A percentile compares a stretch with the other conserved stretches of the same genome.
Conservation (phyloP, 768 basidiomycete genomes). For the Pleurotus ostreatus region DNA sequence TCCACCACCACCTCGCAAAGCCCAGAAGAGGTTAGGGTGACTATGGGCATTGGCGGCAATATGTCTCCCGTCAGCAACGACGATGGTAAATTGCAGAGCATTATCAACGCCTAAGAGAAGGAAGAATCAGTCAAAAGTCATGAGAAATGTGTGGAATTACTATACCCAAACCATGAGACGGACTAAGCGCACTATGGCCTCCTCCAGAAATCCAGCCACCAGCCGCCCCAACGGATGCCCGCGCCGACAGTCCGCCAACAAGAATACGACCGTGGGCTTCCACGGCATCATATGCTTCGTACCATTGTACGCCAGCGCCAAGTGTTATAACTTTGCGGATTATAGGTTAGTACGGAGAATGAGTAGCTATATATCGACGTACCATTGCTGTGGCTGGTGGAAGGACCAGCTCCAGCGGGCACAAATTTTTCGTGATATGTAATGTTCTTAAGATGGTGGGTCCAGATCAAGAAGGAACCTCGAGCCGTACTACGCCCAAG, state of each 20-base stretch:
- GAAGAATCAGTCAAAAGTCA: not conserved
- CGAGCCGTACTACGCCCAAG: slow-evolving; percentile 33
- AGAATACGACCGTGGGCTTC: slow-evolving; percentile 34
- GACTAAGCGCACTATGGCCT: slow-evolving; percentile 37
- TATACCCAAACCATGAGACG: slow-evolving; percentile 39
- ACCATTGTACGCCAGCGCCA: slow-evolving; percentile 44
- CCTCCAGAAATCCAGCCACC: slow-evolving; percentile 48
- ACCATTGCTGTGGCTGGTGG: slow-evolving; percentile 13
- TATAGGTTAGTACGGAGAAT: not conserved
- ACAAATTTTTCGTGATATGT: slow-evolving; percentile 22
- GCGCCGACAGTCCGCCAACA: slow-evolving; percentile 37
- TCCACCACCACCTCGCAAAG: slow-evolving; percentile 48
- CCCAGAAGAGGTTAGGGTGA: slow-evolving; percentile 48
- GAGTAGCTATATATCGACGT: slow-evolving; percentile 5
- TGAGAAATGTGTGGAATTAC: not conserved
- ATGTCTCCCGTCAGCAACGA: slow-evolving; percentile 36
- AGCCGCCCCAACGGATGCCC: slow-evolving; percentile 40
- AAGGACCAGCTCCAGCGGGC: slow-evolving; percentile 27
- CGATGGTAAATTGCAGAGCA: slow-evolving; percentile 38
- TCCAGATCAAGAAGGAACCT: slow-evolving; percentile 37
- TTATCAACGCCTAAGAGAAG: slow-evolving; percentile 39
- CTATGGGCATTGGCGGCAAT: slow-evolving; percentile 35
- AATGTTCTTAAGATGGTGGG: slow-evolving; percentile 35
- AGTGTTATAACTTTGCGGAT: slow-evolving; percentile 22
- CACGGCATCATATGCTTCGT: slow-evolving; percentile 35